Evolutionary conservation across 345 rosid species (phyloP), one percentile per base, ranked within the genome.

Genomic region (Hibiscus mutabilis): DNA sequence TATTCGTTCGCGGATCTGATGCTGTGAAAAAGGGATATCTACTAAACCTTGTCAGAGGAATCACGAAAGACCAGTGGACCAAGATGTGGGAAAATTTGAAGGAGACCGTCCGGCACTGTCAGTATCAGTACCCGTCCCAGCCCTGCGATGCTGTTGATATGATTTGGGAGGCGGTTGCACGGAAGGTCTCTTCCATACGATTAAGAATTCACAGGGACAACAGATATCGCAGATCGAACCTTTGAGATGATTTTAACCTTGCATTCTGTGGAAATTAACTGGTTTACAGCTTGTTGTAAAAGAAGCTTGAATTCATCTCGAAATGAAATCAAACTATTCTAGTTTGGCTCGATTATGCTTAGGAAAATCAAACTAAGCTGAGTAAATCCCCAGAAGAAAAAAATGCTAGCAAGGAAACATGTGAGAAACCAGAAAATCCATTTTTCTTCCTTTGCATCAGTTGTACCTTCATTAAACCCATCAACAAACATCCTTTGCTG

Each of bases 111-210:
- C 79, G 16, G 18, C 86, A 80, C 51, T 88, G 86, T 2, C 89
- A 90, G 80, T 94, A 86, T 82, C 84, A 72, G 57, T 88, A 85
- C 75, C 97, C 93, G 57, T 88, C 98, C n/a, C 79, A 55, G 65
- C 70, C 85, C 47, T 86, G 86, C 76, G 98, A 91, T 79, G 90
- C 96, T 9, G 93, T 94, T 57, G 88, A 91, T 76, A 91, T 90
- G 98, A 87, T 91, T 70, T 94, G 98, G 97, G 70, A 80, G 22
- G 93, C 91, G 11, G 84, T 90, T 78, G 82, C 86, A 0, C 86
- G 83, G 3, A 91, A 85, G 87, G 74, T 74, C 66, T 75, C 91
- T 47, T 75, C 86, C 0, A 66, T 83, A 74, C 84, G 29, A 55
- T 80, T 83, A 29, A 49, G 80, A 76, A 76, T 73, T 76, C 82